A percentile compares a stretch with the other conserved stretches of the same genome.
Conservation (phyloP, 257 asterid species). For the Solanum dulcamara region DNA sequence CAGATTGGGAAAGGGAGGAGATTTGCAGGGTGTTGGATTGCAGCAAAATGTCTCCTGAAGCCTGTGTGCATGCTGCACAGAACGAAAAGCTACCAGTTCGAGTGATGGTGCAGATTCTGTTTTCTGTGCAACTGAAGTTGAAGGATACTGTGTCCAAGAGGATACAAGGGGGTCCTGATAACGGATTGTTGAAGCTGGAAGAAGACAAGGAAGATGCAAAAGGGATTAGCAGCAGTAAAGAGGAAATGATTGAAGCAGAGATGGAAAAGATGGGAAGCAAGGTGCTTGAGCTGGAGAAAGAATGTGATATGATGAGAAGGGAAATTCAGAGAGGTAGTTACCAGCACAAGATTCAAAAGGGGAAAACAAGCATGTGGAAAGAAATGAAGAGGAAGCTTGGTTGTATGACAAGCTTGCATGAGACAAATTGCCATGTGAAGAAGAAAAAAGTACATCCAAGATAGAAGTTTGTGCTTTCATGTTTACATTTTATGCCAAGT, state of each 20-base stretch:
- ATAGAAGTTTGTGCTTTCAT: not conserved
- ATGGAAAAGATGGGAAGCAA: constrained; percentile 58
- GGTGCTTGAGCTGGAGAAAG: constrained; percentile 48
- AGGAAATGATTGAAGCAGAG: constrained; percentile 31
- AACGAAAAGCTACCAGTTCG: constrained; percentile 57
- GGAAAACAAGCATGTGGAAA: constrained; percentile 54
- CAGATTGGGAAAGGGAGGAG: constrained; percentile 50
- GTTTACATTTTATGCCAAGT: not conserved
- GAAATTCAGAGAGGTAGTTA: constrained; percentile 24
- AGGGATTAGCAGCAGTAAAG: constrained; percentile 9
- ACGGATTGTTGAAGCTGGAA: constrained; percentile 2
- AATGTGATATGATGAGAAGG: constrained; percentile 32
- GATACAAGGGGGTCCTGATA: not conserved
- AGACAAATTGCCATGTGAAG: constrained; percentile 51
- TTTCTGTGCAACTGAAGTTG: constrained; percentile 46
- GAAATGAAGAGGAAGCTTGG: constrained; percentile 88
- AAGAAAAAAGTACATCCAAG: constrained; percentile 31
- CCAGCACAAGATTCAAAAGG: not conserved
- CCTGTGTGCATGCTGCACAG: constrained; percentile 56
- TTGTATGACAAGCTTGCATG: constrained; percentile 32
- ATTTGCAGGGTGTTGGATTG: constrained; percentile 51
- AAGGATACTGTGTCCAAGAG: constrained; percentile 37
- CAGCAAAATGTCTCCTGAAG: constrained; percentile 49
- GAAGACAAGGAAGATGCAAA: constrained; percentile 4
- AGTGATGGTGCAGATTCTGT: constrained; percentile 54